Percentiles rank a stretch among this genome's conserved stretches.
Conservation (phyloP, 768 basidiomycete genomes). For the Pleurotus cornucopiae region DNA sequence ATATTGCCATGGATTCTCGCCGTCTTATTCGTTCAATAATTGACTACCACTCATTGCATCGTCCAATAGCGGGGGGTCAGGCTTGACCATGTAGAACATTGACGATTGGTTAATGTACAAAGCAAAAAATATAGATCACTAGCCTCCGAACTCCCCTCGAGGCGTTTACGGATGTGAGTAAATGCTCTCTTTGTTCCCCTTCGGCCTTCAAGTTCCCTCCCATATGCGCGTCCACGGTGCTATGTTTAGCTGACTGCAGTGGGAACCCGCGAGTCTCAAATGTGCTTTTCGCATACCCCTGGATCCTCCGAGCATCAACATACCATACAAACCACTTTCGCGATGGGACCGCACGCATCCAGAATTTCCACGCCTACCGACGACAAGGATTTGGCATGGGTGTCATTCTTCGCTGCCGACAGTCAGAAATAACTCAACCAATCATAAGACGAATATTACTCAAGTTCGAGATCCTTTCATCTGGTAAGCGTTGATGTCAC, state of each 20-base stretch:
- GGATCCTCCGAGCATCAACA: background rate
- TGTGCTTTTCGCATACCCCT: background rate
- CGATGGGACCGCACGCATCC: background rate
- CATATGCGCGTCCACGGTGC: background rate
- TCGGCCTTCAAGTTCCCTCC: background rate
- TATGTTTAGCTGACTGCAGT: background rate
- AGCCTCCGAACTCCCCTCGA: too few relatives aligned
- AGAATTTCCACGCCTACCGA: slow-evolving; percentile 3
- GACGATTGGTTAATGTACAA: too few relatives aligned
- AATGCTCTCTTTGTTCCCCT: background rate
- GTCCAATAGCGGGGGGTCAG: too few relatives aligned
- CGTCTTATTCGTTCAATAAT: too few relatives aligned
- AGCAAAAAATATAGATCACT: too few relatives aligned
- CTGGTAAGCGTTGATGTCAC: too few relatives aligned
- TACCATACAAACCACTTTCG: too few relatives aligned
- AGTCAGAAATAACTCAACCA: background rate
- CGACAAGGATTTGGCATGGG: background rate
- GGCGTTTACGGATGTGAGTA: background rate
- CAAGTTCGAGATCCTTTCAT: background rate
- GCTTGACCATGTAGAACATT: too few relatives aligned
- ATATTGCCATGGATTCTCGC: background rate
- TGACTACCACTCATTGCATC: too few relatives aligned
- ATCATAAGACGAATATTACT: background rate
- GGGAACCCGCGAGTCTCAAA: too few relatives aligned
- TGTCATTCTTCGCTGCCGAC: background rate